A percentile compares a stretch with the other conserved stretches of the same genome.
Conservation (phyloP, 192 early-diverging fungal genomes). For the Gryganskiella cystojenkinii region DNA sequence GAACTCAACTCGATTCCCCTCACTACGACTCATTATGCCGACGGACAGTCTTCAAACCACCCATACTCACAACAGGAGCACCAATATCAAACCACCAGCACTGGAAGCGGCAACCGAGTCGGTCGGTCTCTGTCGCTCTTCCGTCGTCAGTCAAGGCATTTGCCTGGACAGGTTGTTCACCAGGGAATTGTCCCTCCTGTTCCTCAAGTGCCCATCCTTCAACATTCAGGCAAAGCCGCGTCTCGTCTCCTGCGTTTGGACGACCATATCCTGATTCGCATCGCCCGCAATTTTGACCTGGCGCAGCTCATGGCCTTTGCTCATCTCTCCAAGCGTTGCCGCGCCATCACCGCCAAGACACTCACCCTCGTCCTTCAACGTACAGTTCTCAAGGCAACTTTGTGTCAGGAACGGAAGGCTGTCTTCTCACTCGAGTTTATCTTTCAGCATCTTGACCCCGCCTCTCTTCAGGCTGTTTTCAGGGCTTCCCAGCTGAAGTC, state of each 20-base stretch:
- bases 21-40: conserved; percentile 30
- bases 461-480: conserved; percentile 47
- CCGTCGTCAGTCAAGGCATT: conserved; percentile 26
- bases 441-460: conserved; percentile 50
- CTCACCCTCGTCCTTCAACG: conserved; percentile 40
- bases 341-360: conserved; percentile 45
- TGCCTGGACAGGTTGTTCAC: conserved; percentile 32
- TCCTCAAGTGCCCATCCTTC: conserved; percentile 42
- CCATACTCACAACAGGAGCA: conserved; percentile 13
- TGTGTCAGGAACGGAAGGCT: conserved; percentile 52
- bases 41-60: background rate
- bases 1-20: conserved; percentile 43
- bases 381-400: conserved; percentile 47
- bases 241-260: conserved; percentile 37
- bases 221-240: conserved; percentile 39
- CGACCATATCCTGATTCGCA: conserved; percentile 45
- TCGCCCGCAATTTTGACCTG: conserved; percentile 28
- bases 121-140: conserved; percentile 43
- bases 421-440: conserved; percentile 53
- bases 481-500: conserved; percentile 48
- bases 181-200: conserved; percentile 47
- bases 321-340: conserved; percentile 47
- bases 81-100: background rate
- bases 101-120: conserved; percentile 7
- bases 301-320: conserved; percentile 33